Conservation (phyloP, 768 basidiomycete species). For the Macrolepiota fuliginosa region DNA sequence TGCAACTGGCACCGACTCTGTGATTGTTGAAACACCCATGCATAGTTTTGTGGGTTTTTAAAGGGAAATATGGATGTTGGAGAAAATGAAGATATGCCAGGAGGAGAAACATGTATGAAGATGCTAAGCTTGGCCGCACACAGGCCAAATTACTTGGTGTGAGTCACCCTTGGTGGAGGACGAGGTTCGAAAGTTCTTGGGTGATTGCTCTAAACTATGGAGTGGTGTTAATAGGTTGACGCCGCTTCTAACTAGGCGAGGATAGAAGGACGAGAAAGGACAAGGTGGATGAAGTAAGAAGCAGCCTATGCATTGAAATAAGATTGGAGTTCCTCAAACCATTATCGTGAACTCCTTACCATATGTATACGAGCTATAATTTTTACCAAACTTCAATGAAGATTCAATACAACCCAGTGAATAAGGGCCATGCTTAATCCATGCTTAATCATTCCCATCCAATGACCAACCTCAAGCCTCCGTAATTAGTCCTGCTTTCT, state of each 20-base stretch:
- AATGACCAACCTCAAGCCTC: no score
- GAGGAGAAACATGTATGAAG: conserved; percentile 27
- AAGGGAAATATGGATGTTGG: conserved; percentile 2
- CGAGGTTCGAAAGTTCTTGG: background rate
- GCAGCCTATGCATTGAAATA: no score
- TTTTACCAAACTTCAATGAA: no score
- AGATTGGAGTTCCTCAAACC: no score
- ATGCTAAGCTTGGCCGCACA: conserved; percentile 30
- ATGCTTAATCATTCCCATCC: no score
- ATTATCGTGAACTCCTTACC: no score
- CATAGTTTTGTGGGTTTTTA: background rate
- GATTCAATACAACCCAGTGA: no score
- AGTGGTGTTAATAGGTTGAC: background rate
- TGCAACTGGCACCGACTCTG: background rate
- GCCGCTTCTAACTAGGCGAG: conserved; percentile 2
- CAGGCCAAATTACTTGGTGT: conserved; percentile 13
- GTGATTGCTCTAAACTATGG: background rate
- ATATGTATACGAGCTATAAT: no score
- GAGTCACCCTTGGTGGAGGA: background rate
- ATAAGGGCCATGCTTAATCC: no score
- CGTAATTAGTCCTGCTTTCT: no score
- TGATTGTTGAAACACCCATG: conserved; percentile 12
- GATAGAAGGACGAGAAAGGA: conserved; percentile 2
- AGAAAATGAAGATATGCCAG: background rate
- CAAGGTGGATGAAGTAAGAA: no score